A percentile compares a stretch with the other conserved stretches of the same genome.
Evolutionary conservation across 2,329 filamentous ascomycete species (phyloP).

Genomic region (Alternaria hordeiaustralica): DNA sequence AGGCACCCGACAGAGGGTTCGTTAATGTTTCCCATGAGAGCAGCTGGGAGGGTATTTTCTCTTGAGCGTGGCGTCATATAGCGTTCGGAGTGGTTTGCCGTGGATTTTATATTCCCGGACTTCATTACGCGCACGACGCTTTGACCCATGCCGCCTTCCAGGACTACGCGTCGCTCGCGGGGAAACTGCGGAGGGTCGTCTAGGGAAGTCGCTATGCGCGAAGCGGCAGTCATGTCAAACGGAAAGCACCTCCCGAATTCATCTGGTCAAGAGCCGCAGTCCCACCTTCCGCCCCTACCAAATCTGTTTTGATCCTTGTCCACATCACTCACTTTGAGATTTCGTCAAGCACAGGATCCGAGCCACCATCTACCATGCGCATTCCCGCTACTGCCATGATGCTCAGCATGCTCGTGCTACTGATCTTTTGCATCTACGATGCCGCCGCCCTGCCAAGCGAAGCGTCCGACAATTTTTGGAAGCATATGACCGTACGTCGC

Average conservation of each 20-base stretch:
- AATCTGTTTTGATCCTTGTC: background rate
- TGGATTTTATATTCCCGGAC: too few species aligned
- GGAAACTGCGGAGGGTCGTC: background rate
- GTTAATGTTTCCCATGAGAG: too few species aligned
- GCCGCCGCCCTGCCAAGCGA: background rate
- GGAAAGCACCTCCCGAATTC: background rate
- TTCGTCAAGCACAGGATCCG: background rate
- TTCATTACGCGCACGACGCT: background rate
- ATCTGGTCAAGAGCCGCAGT: background rate
- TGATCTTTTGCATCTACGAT: too few species aligned
- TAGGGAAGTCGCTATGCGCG: background rate
- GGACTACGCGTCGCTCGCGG: background rate
- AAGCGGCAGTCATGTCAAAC: background rate
- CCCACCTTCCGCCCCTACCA: background rate
- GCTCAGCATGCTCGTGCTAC: background rate
- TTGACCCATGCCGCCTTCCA: background rate
- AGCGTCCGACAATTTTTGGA: background rate
- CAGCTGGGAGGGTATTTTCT: too few species aligned
- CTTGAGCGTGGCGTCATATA: too few species aligned
- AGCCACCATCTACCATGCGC: background rate
- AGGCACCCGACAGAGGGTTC: too few species aligned
- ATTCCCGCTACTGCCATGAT: background rate
- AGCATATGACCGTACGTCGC: background rate
- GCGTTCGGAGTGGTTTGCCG: too few species aligned
- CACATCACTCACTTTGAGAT: background rate